Evolutionary conservation across 2,329 filamentous ascomycete species (phyloP).

Genomic region (Pseudogymnoascus sp.): DNA sequence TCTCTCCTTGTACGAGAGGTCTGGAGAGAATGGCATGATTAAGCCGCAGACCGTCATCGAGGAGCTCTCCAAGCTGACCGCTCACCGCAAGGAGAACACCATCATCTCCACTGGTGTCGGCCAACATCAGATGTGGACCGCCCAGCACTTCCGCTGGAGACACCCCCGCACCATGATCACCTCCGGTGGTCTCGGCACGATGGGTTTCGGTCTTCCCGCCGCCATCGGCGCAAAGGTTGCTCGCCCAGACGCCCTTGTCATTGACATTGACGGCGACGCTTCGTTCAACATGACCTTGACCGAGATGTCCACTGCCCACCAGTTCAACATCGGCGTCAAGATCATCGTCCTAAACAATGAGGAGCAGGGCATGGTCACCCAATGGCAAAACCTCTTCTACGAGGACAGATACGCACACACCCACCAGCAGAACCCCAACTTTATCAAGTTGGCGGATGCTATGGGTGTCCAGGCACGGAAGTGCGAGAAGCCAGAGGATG

Average conservation of each 20-base stretch:
- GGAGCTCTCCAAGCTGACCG: conserved; percentile 78
- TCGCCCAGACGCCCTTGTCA: conserved; percentile 52
- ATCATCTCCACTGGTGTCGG: conserved; percentile 92
- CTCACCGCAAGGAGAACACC: conserved; percentile 70
- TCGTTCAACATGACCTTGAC: conserved; percentile 98
- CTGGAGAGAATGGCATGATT: conserved; percentile 68
- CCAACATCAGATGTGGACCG: conserved; percentile 98
- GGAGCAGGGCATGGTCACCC: conserved; percentile 97
- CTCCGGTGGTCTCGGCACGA: conserved; percentile 88
- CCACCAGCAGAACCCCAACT: conserved; percentile 92
- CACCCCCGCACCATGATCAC: conserved; percentile 91
- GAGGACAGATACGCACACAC: conserved; percentile 89
- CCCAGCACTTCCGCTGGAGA: conserved; percentile 94
- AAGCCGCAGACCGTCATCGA: conserved; percentile 93
- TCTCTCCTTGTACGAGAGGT: conserved; percentile 69
- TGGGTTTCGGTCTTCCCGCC: conserved; percentile 91
- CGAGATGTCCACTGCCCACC: conserved; percentile 82
- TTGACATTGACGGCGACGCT: conserved; percentile 97
- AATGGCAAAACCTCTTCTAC: conserved; percentile 98
- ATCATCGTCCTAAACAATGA: conserved; percentile 93
- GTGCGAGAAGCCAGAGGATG: conserved; percentile 65
- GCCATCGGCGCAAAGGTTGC: conserved; percentile 94
- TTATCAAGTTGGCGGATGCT: conserved; percentile 83
- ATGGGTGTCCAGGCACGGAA: conserved; percentile 78
- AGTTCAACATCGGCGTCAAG: conserved; percentile 97